phyloP scores from a whole-genome alignment of 2,329 filamentous ascomycete genomes.

The Sclerotinia glacialis region DNA sequence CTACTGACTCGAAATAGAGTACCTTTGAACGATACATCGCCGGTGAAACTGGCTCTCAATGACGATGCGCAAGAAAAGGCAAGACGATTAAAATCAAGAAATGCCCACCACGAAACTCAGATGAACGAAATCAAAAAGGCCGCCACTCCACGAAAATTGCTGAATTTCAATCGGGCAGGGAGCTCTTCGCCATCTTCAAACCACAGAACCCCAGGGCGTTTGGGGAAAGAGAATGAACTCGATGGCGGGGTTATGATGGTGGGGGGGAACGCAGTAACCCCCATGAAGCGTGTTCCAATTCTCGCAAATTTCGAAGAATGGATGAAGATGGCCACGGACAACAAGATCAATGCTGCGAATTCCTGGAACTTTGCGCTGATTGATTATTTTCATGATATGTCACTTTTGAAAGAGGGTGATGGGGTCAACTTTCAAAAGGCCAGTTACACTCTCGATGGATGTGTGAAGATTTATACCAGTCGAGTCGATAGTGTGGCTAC shows the following conservation, averaged over 20 bases:
- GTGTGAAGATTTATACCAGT: conserved; percentile 99
- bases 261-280: conserved; percentile 76
- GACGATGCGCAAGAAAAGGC: conserved; percentile 94
- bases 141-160: conserved; percentile 67
- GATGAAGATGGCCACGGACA: conserved; percentile 99
- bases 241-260: conserved; percentile 63
- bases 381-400: conserved; percentile 99
- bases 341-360: conserved; percentile 97
- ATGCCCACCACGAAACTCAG: conserved; percentile 84
- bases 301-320: conserved; percentile 98
- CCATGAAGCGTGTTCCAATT: conserved; percentile 93
- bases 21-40: conserved; percentile 90
- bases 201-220: conserved; percentile 52
- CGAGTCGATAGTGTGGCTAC: conserved; percentile 97
- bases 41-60: conserved; percentile 70
- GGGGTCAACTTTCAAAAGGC: conserved; percentile 98
- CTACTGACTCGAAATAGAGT: conserved; percentile 56
- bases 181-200: conserved; percentile 56
- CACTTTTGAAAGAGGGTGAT: conserved; percentile 89
- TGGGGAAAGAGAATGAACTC: conserved; percentile 44
- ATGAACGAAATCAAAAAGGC: conserved; percentile 88
- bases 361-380: conserved; percentile 99
- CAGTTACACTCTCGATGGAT: conserved; percentile 94
- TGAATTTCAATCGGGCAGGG: conserved; percentile 57
- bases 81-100: conserved; percentile 78